phyloP scores from a whole-genome alignment of 148 eudicot genomes.

The Chenopodium formosanum region DNA sequence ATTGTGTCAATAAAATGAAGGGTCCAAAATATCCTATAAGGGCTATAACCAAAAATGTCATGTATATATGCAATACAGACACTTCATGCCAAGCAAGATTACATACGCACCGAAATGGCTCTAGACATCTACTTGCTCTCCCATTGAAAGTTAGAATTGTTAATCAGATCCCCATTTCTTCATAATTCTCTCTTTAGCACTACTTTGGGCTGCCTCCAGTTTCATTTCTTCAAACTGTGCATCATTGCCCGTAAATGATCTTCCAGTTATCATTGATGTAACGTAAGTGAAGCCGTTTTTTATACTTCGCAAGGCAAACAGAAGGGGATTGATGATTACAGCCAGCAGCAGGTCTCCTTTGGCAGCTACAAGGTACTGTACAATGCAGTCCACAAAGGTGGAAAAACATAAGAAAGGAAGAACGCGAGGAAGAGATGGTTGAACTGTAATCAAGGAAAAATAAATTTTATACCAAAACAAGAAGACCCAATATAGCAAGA shows the following conservation, averaged over 20 bases:
- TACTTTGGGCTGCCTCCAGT: slow-evolving; percentile 36
- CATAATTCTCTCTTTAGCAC: slow-evolving; percentile 71
- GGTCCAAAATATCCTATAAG: neutral
- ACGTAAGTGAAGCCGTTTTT: slow-evolving; percentile 41
- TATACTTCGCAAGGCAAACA: slow-evolving; percentile 56
- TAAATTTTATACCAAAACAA: slow-evolving; percentile 45
- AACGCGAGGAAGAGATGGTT: neutral
- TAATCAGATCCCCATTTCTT: slow-evolving; percentile 80
- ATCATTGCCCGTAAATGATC: slow-evolving; percentile 32
- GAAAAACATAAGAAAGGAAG: neutral
- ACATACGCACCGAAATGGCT: neutral
- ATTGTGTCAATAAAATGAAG: neutral
- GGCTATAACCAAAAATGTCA: neutral
- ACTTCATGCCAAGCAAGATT: slow-evolving; percentile 9
- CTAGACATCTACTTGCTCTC: neutral
- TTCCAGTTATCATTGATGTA: slow-evolving; percentile 42
- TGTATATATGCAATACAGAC: slow-evolving; percentile 14
- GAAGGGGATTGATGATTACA: slow-evolving; percentile 58
- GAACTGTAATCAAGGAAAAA: neutral
- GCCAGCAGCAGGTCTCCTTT: slow-evolving; percentile 82
- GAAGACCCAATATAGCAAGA: slow-evolving; percentile 58
- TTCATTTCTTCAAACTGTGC: slow-evolving; percentile 30
- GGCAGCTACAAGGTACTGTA: slow-evolving; percentile 63
- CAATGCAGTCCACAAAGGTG: neutral
- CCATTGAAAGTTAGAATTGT: slow-evolving; percentile 6